Base-by-base conservation (phyloP, 2,329 filamentous ascomycete species). In the Orbilia quercus region DNA sequence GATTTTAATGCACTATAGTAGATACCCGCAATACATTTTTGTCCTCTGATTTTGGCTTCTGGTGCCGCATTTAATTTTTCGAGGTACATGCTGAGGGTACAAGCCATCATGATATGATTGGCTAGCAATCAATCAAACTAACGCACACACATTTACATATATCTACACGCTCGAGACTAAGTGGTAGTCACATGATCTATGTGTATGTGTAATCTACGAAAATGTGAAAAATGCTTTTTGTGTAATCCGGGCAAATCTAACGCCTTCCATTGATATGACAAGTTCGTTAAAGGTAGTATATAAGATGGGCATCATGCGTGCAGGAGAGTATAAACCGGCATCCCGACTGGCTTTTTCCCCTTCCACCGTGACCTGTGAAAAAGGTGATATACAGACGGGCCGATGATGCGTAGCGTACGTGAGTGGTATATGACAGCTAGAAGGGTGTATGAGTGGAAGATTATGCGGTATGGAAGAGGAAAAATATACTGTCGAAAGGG, bases 201-300 rank as follows among this genome's bases (percentile, higher is more conserved):
- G 9, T 31, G n/a, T n/a, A n/a, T n/a, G n/a, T 9, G 28, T 31
- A 4, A 31, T 9, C 47, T 7, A 2, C 9, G 31, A 50, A 28
- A 50, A 20, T 38, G 2, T 20, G 7, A 23, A 23, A 12, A 12
- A 25, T 54, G 45, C 54, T 47, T 47, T 34, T 23, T 58, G 45
- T 59, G 23, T 60, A 51, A 64, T 55, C 65, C 66, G 53, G 53
- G 66, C 58, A 63, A 71, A 71, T 71, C 66, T 71, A 71, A 71
- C 66, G 66, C 66, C 66, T 71, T 71, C 66, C 66, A 64, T 71
- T 57, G 66, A 71, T 70, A 63, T 63, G 58, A 71, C 51, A 64
- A 57, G 62, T 71, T 71, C 57, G 66, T 71, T 63, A 58, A 62
- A 45, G 31, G 58, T 63, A 64, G 58, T 71, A 64, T 71, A 71